A percentile compares a stretch with the other conserved stretches of the same genome.
phyloP scores from a whole-genome alignment of 176 grass and related monocot genomes.

The Bolboschoenus planiculmis region DNA sequence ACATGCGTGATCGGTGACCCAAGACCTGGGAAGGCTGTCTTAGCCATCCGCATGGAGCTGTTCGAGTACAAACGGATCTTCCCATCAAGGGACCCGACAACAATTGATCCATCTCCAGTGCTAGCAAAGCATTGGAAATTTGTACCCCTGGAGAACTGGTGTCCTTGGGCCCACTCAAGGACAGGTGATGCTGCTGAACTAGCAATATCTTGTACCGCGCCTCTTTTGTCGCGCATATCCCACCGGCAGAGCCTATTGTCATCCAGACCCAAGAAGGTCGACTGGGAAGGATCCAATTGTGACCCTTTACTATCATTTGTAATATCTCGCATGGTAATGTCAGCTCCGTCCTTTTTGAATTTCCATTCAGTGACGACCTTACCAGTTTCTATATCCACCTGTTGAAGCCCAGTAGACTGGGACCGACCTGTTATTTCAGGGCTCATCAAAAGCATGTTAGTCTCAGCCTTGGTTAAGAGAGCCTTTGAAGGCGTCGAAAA shows the following conservation, averaged over 20 bases:
- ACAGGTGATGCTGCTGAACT: conserved; percentile 55
- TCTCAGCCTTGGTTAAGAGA: conserved; percentile 67
- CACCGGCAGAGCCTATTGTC: conserved; percentile 79
- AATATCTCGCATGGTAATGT: conserved; percentile 79
- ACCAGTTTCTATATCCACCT: conserved; percentile 80
- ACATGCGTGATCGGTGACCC: conserved; percentile 74
- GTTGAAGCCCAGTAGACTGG: conserved; percentile 50
- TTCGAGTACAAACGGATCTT: conserved; percentile 85
- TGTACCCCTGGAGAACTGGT: conserved; percentile 79
- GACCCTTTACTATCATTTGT: conserved; percentile 73
- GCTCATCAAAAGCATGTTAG: conserved; percentile 87
- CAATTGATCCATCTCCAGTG: conserved; percentile 81
- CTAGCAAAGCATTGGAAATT: conserved; percentile 89
- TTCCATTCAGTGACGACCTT: conserved; percentile 74
- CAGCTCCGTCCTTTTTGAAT: conserved; percentile 75
- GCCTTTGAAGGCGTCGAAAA: conserved; percentile 56
- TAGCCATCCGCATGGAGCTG: conserved; percentile 88
- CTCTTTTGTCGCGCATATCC: conserved; percentile 79
- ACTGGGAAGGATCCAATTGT: conserved; percentile 70
- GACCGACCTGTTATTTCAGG: conserved; percentile 32
- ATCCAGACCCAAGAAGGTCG: conserved; percentile 82
- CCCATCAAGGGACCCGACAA: conserved; percentile 75
- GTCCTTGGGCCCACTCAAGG: conserved; percentile 75
- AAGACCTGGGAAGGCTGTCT: conserved; percentile 80
- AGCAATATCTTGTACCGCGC: conserved; percentile 65